Base-by-base conservation (phyloP, 257 asterid species). In the Osmanthus fragrans region DNA sequence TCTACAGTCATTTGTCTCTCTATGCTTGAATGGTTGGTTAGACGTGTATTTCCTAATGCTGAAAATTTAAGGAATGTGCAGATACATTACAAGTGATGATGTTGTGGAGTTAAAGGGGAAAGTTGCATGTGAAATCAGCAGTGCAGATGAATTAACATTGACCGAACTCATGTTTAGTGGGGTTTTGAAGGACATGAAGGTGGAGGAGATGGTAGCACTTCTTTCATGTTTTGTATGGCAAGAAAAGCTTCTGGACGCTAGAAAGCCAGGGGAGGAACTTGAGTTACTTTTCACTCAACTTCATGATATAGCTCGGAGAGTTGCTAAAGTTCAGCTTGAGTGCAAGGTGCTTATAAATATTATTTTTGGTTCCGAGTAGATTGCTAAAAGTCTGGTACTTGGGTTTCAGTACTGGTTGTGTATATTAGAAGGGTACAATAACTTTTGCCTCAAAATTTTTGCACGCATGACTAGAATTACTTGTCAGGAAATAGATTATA, bases 211-310 rank as follows among this genome's bases (percentile, higher is more conserved):
- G 97, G 81, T 96, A 23, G 84, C 99, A 81, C 94, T 96, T 75
- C 91, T 96, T 70, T 93, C 98, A 63, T 96, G 99, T 83, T 96
- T 93, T 77, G 96, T 93, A 58, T 96, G 99, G 99, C 98, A 86
- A 82, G 99, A 96, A 89, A 96, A 93, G 88, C 96, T 96, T 71
- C 83, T 87, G 79, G 99, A 90, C 85, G 93, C 97, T 76, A 94
- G 80, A 83, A 96, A 92, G 87, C 99, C 99, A 29, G 85, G 91
- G 34, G 98, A 92, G 45, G 98, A 90, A 79, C 98, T 96, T 74
- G 97, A 87, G 72, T 82, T 92, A 80, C 94, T 91, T 70, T 89
- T 89, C 81, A 75, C 91, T 16, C 97, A 90, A 80, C 82, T 95
- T 80, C 98, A 90, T 81, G 99, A 95, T 79, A 86, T 92, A 47